A percentile compares a stretch with the other conserved stretches of the same genome.
Conservation (phyloP, 2,329 filamentous ascomycete genomes). For the Cladophialophora exuberans region DNA sequence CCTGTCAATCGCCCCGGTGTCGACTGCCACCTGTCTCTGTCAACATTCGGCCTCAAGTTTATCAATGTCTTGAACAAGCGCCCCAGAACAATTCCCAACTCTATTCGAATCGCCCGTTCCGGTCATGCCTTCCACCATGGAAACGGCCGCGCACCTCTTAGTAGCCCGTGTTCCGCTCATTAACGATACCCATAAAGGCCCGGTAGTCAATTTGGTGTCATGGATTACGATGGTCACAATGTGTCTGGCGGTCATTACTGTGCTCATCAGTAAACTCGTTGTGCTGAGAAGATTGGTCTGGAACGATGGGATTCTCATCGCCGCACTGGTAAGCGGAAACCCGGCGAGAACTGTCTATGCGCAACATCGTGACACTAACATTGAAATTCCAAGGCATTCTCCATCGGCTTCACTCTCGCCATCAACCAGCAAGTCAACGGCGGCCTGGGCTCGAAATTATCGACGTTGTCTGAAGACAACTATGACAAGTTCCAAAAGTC, state of each 20-base stretch:
- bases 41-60: background rate
- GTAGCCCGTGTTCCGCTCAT: conserved; percentile 14
- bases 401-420: conserved; percentile 27
- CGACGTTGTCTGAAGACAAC: conserved; percentile 7
- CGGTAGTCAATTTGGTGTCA: conserved; percentile 21
- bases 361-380: no score
- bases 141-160: background rate
- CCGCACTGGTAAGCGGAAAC: conserved; percentile 26
- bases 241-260: conserved; percentile 26
- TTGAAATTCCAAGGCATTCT: conserved; percentile 6
- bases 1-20: background rate
- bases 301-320: conserved; percentile 28
- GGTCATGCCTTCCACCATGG: conserved; percentile 8
- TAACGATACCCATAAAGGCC: conserved; percentile 15
- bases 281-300: conserved; percentile 27
- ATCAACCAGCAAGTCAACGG: conserved; percentile 29
- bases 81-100: no score
- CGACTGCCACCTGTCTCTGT: background rate
- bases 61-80: conserved; percentile 2
- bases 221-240: conserved; percentile 21
- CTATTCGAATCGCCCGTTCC: background rate
- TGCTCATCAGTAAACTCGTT: conserved; percentile 30
- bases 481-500: conserved; percentile 26
- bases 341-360: background rate
- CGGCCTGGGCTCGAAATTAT: conserved; percentile 28